Conservation (phyloP, 2,329 filamentous ascomycete genomes). For the Botryotinia convoluta region DNA sequence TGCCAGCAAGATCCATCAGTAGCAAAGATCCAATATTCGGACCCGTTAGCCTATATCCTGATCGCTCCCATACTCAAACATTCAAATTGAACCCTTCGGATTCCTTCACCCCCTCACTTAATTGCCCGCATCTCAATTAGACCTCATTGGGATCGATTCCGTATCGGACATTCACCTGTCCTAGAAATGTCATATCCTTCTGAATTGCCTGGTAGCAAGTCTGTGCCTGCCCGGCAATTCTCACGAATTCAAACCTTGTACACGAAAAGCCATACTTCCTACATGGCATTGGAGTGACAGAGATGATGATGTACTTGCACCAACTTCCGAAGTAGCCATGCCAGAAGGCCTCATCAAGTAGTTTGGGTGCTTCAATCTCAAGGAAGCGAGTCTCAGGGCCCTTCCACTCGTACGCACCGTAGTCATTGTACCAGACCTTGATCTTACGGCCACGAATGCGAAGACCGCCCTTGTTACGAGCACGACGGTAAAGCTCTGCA, state of each 20-base stretch:
- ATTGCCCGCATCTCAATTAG: background rate
- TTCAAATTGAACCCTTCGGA: rapidly evolving
- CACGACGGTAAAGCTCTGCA: background rate
- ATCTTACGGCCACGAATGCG: background rate
- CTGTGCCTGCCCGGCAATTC: constrained; percentile 1
- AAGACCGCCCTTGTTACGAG: background rate
- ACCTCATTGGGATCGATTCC: background rate
- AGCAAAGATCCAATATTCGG: background rate
- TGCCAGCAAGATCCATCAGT: background rate
- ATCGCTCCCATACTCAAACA: background rate
- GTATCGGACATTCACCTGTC: background rate
- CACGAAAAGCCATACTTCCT: background rate
- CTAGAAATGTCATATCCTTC: background rate
- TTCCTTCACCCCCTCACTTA: background rate
- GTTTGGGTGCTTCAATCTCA: background rate
- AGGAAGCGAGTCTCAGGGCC: constrained; percentile 12
- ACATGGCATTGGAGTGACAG: background rate
- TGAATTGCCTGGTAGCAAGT: constrained; percentile 8
- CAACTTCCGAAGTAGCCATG: background rate
- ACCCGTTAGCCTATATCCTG: background rate
- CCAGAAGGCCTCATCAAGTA: constrained; percentile 2
- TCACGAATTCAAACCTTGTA: background rate
- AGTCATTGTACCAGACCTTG: constrained; percentile 19
- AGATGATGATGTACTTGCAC: constrained; percentile 10
- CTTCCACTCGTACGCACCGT: constrained; percentile 10